Conservation (phyloP, 441 rosid species). For the Jatropha multifida region DNA sequence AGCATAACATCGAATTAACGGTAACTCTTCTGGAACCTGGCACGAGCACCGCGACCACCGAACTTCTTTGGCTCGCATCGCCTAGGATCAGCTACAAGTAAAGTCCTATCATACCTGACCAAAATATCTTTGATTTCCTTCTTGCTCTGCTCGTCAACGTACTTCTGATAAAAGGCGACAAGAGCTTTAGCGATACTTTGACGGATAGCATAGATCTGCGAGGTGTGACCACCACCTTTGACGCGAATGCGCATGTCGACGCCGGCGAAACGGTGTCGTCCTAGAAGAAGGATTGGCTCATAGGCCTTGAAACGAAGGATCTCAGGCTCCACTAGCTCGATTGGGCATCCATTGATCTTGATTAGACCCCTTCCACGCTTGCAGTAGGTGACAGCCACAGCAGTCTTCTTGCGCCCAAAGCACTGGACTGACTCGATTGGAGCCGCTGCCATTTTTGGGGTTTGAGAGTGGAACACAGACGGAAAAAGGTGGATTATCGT, state of each 20-base stretch:
- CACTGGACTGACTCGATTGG: conserved; percentile 53
- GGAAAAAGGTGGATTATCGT: background rate
- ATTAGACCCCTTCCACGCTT: conserved; percentile 62
- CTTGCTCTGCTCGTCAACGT: conserved; percentile 73
- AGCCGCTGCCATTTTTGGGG: conserved; percentile 10
- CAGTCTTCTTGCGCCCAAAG: conserved; percentile 81
- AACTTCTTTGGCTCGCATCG: conserved; percentile 80
- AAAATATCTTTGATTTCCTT: conserved; percentile 77
- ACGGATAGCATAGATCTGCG: conserved; percentile 77
- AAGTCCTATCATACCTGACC: conserved; percentile 67
- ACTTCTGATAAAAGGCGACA: conserved; percentile 72
- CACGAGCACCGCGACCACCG: no score
- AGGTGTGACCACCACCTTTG: conserved; percentile 71
- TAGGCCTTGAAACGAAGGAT: conserved; percentile 72
- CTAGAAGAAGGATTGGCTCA: conserved; percentile 68
- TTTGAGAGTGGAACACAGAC: background rate
- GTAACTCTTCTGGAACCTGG: no score
- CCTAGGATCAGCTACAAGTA: conserved; percentile 80
- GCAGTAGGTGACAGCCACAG: conserved; percentile 68
- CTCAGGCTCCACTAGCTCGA: conserved; percentile 75
- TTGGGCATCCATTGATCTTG: conserved; percentile 75
- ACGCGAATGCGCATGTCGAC: conserved; percentile 84
- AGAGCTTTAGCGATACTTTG: conserved; percentile 80
- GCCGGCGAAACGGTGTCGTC: conserved; percentile 63
- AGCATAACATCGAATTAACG: no score